Evolutionary conservation across 495 filamentous ascomycete genomes (phyloP).

Genomic region (Ramalina intermedia): DNA sequence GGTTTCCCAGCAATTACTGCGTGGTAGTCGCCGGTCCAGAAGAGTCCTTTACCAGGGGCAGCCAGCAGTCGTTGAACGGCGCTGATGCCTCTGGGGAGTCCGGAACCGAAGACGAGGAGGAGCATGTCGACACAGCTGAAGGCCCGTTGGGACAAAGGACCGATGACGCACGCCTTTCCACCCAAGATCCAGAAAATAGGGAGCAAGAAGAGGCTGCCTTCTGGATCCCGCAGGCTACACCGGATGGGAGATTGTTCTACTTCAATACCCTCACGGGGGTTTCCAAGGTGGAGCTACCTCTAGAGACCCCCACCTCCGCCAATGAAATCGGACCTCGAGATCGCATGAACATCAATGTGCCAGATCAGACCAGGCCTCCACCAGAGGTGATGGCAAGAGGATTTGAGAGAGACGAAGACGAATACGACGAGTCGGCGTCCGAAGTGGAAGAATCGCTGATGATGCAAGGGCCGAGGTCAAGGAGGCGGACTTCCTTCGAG

Average conservation of each 20-base stretch:
- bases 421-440: conserved; percentile 73
- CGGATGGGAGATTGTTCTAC: conserved; percentile 87
- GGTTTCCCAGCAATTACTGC: conserved; percentile 99
- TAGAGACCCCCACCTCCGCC: conserved; percentile 71
- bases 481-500: conserved; percentile 46
- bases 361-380: conserved; percentile 80
- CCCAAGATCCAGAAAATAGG: conserved; percentile 49
- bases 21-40: conserved; percentile 61
- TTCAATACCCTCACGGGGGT: conserved; percentile 94
- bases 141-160: conserved; percentile 44
- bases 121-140: conserved; percentile 51
- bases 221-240: conserved; percentile 96
- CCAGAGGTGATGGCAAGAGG: conserved; percentile 85
- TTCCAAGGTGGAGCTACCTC: conserved; percentile 81
- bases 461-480: conserved; percentile 37
- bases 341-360: conserved; percentile 72
- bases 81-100: conserved; percentile 44
- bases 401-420: conserved; percentile 67
- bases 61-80: conserved; percentile 26
- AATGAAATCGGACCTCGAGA: conserved; percentile 78
- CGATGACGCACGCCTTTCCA: conserved; percentile 43
- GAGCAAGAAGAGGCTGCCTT: conserved; percentile 84
- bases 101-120: conserved; percentile 48
- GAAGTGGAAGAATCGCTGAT: conserved; percentile 62
- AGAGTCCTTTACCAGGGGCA: conserved; percentile 34